Evolutionary conservation across 1,284 basidiomycete genomes (phyloP), one percentile per base, ranked within the genome.

Genomic region (Cryptococcus amylolentus): DNA sequence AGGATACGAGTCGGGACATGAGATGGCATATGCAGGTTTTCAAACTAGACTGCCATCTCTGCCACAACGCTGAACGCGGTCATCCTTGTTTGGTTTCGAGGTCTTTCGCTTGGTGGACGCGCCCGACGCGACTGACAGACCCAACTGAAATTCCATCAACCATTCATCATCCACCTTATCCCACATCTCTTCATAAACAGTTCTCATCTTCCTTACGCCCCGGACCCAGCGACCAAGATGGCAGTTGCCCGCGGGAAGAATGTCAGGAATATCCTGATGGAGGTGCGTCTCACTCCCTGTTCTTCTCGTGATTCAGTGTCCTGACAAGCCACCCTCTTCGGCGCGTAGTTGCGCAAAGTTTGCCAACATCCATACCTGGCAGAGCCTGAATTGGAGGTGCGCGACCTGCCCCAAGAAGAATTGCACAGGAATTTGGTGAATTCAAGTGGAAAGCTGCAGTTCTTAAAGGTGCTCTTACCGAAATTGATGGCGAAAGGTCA

Each of bases 401-500:
- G 81, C 46, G 84, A 83, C 16, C 71, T 93, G 46, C 72, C 83
- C 10, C 71, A 76, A 2, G 76, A 77, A 31, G 86, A 88, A 66
- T 82, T 84, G 28, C 91, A 95, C 59, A 84, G 86, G 58, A 88
- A 87, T 62, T 78, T 97, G 40, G 85, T 92, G 45, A 87, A 88
- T 55, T 90, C 86, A 1, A 94, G 91, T 64, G 85, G 88, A 37
- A 98, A 98, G 78, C 80, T 99, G 51, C 84, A 86, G 35, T 83
- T 96, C 53, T 81, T 99, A 44, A 91, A 88, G 74, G 77, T 80
- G 49, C 78, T 98, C 48, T 81, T 98, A 40, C 89, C 90, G 0
- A 90, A 93, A 75, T 83, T 99, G 53, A 91, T 90, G 71, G 84
- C 85, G 51, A 85, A 87, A 43, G 93, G 92, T 0, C 96, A 98